Conservation (phyloP, 495 filamentous ascomycete species). For the Hyphodiscus hymeniophilus region DNA sequence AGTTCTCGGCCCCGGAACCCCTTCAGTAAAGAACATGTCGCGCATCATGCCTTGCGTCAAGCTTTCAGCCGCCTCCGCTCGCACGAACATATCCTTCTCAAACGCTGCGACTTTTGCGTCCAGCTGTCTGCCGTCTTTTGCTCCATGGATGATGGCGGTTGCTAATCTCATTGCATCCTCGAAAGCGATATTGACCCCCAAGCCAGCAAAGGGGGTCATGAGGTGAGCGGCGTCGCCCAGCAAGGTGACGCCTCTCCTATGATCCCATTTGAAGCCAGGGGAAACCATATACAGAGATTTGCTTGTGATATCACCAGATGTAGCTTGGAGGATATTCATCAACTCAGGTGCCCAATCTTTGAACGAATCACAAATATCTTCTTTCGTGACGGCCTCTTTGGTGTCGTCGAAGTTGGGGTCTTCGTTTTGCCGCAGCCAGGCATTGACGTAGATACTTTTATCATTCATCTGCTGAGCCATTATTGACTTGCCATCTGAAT, state of each 20-base stretch:
- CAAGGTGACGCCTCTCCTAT: slow-evolving; percentile 39
- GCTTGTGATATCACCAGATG: slow-evolving; percentile 12
- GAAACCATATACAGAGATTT: slow-evolving; percentile 44
- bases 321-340: not conserved
- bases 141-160: slow-evolving; percentile 16
- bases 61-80: slow-evolving; percentile 12
- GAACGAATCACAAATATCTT: not conserved
- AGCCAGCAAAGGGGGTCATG: slow-evolving; percentile 53
- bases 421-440: slow-evolving; percentile 7
- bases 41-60: slow-evolving; percentile 21
- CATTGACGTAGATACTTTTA: slow-evolving; percentile 33
- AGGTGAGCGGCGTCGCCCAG: slow-evolving; percentile 57
- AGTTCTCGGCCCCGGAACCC: slow-evolving; percentile 18
- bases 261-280: slow-evolving; percentile 41
- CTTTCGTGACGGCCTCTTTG: not conserved
- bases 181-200: slow-evolving; percentile 51
- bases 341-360: slow-evolving; percentile 3
- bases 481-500: slow-evolving; percentile 32
- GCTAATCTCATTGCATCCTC: slow-evolving; percentile 49
- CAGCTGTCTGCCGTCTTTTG: slow-evolving; percentile 2
- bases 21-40: slow-evolving; percentile 21
- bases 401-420: not conserved
- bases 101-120: slow-evolving; percentile 13
- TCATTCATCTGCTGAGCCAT: slow-evolving; percentile 40
- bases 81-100: slow-evolving; percentile 22